Evolutionary conservation across 2,329 filamentous ascomycete genomes (phyloP).

Genomic region (Raffaelea albimanens): DNA sequence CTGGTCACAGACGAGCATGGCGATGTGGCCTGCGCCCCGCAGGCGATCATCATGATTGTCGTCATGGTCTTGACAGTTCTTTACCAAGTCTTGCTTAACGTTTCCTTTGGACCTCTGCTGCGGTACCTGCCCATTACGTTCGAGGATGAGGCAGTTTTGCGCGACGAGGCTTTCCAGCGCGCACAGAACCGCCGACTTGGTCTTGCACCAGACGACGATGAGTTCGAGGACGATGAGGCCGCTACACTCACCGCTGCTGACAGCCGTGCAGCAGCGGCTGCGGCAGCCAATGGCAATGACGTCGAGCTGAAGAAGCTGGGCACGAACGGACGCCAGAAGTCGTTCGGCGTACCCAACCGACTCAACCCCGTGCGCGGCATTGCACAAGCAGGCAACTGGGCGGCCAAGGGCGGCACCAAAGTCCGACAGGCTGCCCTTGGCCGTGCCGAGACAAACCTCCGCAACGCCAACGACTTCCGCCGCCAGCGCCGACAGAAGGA

Average conservation of each 20-base stretch:
- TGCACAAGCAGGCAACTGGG: slow-evolving; percentile 37
- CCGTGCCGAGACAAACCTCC: slow-evolving; percentile 28
- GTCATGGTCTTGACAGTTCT: slow-evolving; percentile 58
- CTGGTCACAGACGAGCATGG: slow-evolving; percentile 51
- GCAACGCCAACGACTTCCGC: slow-evolving; percentile 37
- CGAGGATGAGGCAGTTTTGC: slow-evolving; percentile 87
- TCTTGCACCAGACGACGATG: slow-evolving; percentile 40
- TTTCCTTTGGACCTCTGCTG: slow-evolving; percentile 75
- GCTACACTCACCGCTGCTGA: slow-evolving; percentile 17
- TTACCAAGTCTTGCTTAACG: slow-evolving; percentile 75
- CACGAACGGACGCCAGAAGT: slow-evolving; percentile 7
- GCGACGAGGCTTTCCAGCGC: slow-evolving; percentile 79
- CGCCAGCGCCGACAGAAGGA: slow-evolving; percentile 45
- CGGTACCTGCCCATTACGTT: slow-evolving; percentile 88
- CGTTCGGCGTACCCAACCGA: slow-evolving; percentile 17
- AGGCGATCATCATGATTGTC: slow-evolving; percentile 80
- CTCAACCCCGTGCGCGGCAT: slow-evolving; percentile 35
- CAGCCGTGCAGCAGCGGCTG: neutral
- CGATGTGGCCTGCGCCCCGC: slow-evolving; percentile 54
- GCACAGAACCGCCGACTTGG: slow-evolving; percentile 65
- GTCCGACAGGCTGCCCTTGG: slow-evolving; percentile 36
- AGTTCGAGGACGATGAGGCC: slow-evolving; percentile 24
- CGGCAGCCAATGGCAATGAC: slow-evolving; percentile 20
- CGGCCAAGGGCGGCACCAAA: slow-evolving; percentile 37
- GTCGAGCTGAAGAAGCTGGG: slow-evolving; percentile 26